These are phyloP conservation scores for Phaffomyces thermotolerans DNA, from an alignment of 805 yeast species.

Conservation along the genomic window DNA sequence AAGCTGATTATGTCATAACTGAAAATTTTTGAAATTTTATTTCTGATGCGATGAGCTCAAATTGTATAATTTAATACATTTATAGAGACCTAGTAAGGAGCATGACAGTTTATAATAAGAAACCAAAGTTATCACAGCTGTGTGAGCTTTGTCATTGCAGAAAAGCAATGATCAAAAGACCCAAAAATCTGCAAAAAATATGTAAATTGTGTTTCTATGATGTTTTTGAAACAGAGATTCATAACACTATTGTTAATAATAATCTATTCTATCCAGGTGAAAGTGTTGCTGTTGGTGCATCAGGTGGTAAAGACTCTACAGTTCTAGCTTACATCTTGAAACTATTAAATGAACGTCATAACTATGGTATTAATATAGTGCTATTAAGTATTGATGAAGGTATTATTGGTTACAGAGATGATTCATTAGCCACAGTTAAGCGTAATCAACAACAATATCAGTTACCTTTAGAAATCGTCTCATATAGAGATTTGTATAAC, in stretches of 20 bases:
- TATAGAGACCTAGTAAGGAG: neutral
- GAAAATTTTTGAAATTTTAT: no score
- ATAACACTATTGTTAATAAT: slow-evolving; percentile 71
- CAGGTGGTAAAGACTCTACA: slow-evolving; percentile 98
- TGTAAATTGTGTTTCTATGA: slow-evolving; percentile 87
- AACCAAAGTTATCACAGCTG: slow-evolving; percentile 33
- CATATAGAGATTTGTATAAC: slow-evolving; percentile 82
- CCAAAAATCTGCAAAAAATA: slow-evolving; percentile 82
- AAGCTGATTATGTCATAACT: no score
- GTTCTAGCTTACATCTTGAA: slow-evolving; percentile 86
- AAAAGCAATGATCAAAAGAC: slow-evolving; percentile 84
- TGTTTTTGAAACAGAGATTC: slow-evolving; percentile 93
- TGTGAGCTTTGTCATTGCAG: slow-evolving; percentile 82
- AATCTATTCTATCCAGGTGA: slow-evolving; percentile 76
- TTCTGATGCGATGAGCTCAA: slow-evolving; percentile 1
- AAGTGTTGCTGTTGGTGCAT: slow-evolving; percentile 92
- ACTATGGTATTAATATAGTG: slow-evolving; percentile 81
- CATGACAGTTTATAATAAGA: slow-evolving; percentile 5
- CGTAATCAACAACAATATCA: slow-evolving; percentile 81
- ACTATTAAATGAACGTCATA: slow-evolving; percentile 77
- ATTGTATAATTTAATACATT: neutral
- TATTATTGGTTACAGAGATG: slow-evolving; percentile 93
- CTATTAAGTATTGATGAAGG: slow-evolving; percentile 93
- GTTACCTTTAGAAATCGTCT: slow-evolving; percentile 73
- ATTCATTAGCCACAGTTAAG: slow-evolving; percentile 92